These are phyloP conservation scores for Aspergillus japonicus DNA, from an alignment of 2,329 filamentous ascomycete species.

Conservation along the genomic window DNA sequence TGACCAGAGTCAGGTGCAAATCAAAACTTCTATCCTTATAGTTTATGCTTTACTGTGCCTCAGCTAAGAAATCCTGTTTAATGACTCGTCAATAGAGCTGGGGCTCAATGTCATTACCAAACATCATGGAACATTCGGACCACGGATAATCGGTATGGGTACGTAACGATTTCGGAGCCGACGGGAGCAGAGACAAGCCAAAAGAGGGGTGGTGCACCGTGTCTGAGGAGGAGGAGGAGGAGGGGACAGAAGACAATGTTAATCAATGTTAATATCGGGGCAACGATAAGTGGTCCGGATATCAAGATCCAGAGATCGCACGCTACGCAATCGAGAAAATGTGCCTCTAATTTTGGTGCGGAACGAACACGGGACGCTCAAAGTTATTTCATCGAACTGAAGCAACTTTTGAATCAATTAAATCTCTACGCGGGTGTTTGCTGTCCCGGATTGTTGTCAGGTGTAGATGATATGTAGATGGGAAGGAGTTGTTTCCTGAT, in stretches of 20 bases:
- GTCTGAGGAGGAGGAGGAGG: neutral
- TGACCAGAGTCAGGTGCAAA: neutral
- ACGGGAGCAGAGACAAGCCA: neutral
- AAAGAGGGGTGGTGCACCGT: neutral
- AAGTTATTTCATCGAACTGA: neutral
- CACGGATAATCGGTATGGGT: neutral
- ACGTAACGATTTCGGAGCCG: neutral
- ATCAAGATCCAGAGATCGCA: constrained; percentile 25
- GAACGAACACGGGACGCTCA: constrained; percentile 5
- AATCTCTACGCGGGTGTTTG: no score
- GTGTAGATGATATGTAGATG: no score
- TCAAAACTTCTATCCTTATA: neutral
- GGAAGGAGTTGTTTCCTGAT: no score
- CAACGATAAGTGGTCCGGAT: constrained; percentile 1
- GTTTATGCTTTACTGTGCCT: neutral
- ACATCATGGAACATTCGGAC: neutral
- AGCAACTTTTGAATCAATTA: neutral
- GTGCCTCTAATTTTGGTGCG: constrained; percentile 15
- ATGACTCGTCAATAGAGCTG: neutral
- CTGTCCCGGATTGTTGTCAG: no score
- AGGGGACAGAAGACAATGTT: neutral
- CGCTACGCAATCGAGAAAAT: constrained; percentile 20
- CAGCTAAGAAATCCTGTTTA: neutral
- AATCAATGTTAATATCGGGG: neutral
- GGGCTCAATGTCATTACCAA: neutral